Conservation (phyloP, 108 stramenopile species). For the Bacterosira constricta region DNA sequence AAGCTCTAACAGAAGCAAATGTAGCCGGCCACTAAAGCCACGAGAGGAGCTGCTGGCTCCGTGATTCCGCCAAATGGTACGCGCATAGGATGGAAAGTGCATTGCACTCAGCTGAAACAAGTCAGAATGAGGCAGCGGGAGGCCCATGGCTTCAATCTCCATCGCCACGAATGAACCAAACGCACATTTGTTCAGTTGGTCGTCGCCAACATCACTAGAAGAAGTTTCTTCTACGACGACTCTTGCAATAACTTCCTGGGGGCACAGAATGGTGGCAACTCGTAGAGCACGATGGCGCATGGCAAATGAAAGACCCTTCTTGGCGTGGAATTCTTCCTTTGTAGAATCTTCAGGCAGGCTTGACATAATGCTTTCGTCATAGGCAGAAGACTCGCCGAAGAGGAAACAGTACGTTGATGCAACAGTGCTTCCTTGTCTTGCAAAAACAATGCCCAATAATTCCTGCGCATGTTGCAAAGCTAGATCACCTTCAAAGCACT, state of each 20-base stretch:
- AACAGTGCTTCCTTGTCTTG: slow-evolving; percentile 45
- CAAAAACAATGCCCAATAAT: slow-evolving; percentile 80
- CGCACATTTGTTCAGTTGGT: slow-evolving; percentile 53
- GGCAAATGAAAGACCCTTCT: slow-evolving; percentile 70
- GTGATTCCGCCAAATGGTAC: slow-evolving; percentile 84
- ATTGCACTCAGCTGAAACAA: slow-evolving; percentile 73
- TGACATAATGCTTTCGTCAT: slow-evolving; percentile 16
- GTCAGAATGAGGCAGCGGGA: slow-evolving; percentile 83
- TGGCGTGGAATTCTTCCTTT: slow-evolving; percentile 6
- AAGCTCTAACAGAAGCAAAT: slow-evolving; percentile 77
- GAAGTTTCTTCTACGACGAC: slow-evolving; percentile 64
- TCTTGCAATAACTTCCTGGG: slow-evolving; percentile 70
- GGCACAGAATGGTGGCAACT: slow-evolving; percentile 79
- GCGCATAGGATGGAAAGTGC: slow-evolving; percentile 81
- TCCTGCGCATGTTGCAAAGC: slow-evolving; percentile 59
- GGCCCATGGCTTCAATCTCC: slow-evolving; percentile 89
- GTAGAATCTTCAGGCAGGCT: background rate
- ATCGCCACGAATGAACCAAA: slow-evolving; percentile 84
- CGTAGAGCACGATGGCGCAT: slow-evolving; percentile 86
- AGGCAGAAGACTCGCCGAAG: slow-evolving; percentile 27
- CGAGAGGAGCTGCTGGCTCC: slow-evolving; percentile 37
- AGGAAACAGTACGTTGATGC: slow-evolving; percentile 42
- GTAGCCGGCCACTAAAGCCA: slow-evolving; percentile 64
- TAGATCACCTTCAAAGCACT: slow-evolving; percentile 47
- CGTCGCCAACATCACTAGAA: slow-evolving; percentile 22